These are phyloP conservation scores for Penicillium canariense DNA, from an alignment of 495 filamentous ascomycete genomes.

Conservation along the genomic window DNA sequence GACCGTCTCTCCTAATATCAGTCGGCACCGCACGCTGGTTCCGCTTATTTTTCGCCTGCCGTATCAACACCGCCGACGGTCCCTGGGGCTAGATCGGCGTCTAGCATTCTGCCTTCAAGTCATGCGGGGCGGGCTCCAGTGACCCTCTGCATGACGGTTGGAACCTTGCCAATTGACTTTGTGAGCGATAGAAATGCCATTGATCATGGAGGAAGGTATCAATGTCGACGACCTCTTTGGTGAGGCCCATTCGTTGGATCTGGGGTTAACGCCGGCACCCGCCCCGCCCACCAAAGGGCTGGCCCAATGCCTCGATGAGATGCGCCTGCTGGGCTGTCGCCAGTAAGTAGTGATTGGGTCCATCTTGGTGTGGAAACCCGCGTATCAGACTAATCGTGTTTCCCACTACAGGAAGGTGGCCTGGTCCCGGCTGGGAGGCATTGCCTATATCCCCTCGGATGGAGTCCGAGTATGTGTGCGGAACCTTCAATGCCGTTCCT, in stretches of 20 bases:
- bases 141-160: neutral
- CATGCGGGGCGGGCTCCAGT: constrained; percentile 12
- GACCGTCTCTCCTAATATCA: too few species aligned
- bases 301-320: constrained; percentile 71
- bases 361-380: neutral
- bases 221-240: constrained; percentile 76
- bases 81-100: constrained; percentile 3
- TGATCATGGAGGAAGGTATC: constrained; percentile 68
- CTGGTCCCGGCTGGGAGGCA: constrained; percentile 87
- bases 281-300: constrained; percentile 60
- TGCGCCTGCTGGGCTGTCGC: constrained; percentile 74
- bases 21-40: too few species aligned
- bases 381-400: neutral
- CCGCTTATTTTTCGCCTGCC: neutral
- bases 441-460: constrained; percentile 77
- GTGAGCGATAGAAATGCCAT: constrained; percentile 27
- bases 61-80: constrained; percentile 12
- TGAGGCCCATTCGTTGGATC: constrained; percentile 53
- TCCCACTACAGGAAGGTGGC: constrained; percentile 61
- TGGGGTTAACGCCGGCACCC: constrained; percentile 53
- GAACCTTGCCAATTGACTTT: neutral
- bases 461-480: constrained; percentile 65
- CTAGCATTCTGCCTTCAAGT: constrained; percentile 2
- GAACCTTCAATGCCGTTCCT: constrained; percentile 65
- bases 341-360: constrained; percentile 58